Base-by-base conservation (phyloP, 768 basidiomycete species). In the Leccinum boreale region DNA sequence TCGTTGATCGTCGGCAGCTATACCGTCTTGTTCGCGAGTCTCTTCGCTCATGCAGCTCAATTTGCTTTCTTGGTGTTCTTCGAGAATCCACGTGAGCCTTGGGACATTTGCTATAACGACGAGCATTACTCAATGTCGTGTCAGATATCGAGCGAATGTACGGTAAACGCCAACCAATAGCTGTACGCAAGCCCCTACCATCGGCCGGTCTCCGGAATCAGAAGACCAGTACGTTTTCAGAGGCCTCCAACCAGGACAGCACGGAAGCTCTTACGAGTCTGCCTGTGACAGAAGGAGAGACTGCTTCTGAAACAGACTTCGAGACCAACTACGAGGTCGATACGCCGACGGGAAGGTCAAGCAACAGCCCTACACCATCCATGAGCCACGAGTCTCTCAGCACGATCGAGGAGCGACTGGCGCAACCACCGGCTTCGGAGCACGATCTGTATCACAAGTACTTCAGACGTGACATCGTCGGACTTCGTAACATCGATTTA, bases 11-110 rank as follows among this genome's bases (percentile, higher is more conserved):
- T 85, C 24, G 94, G 92, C 17, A 92, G 90, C 71, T 93, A 95
- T 65, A 81, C 88, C 0, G 94, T 98, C 12, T 77, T 99, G 12
- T 98, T 98, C 67, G 92, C 87, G 60, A 94, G 92, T 63, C 82
- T 99, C n/a, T 87, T 86, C 2, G 95, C 91, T 0, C 97, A 99
- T 66, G 92, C 94, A 0, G 90, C 92, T 17, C 97, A 99, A 65
- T 99, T 99, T 71, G 94, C 88, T 2, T 99, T 99, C 81, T 78
- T 99, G 53, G 81, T 94, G 15, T 87, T 87, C 73, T 98, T 99
- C 66, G 97, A 98, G 76, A 98, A 96, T 67, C 96, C 97, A 60
- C 97, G 94, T 96, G 67, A 69, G 92, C 78, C 29, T 29, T 21
- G 29, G 31, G 49, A 15, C 48, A 19, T 53, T 55, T 31, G n/a